These are phyloP conservation scores for Paspalum notatum DNA, from an alignment of 176 grass and related monocot genomes.

Conservation along the genomic window DNA sequence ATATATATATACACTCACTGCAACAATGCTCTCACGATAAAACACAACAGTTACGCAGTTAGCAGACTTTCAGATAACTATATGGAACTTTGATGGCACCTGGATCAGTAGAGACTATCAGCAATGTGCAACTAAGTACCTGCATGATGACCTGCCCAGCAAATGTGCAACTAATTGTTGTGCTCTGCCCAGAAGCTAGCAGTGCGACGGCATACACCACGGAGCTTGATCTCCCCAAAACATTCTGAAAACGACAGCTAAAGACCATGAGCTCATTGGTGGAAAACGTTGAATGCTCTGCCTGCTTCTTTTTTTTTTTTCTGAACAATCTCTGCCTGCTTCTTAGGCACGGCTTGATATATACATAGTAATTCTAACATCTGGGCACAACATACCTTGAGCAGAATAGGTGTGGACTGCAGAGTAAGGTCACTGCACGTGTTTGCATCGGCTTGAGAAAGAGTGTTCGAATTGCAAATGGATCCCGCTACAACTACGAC, in stretches of 20 bases:
- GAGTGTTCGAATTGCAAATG: conserved; percentile 39
- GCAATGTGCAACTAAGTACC: conserved; percentile 27
- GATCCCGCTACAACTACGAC: conserved; percentile 49
- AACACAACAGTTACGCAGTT: too few species aligned
- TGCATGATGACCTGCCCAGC: conserved; percentile 90
- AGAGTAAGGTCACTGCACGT: conserved; percentile 54
- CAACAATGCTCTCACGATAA: too few species aligned
- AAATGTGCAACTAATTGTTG: conserved; percentile 83
- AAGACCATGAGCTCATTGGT: neutral
- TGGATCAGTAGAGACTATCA: neutral
- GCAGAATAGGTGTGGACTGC: conserved; percentile 58
- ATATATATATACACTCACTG: too few species aligned
- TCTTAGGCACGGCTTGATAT: neutral
- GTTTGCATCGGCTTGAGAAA: conserved; percentile 34
- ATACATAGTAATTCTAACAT: too few species aligned
- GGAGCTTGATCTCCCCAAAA: conserved; percentile 68
- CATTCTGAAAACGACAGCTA: conserved; percentile 43
- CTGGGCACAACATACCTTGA: conserved; percentile 39
- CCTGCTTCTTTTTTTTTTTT: too few species aligned
- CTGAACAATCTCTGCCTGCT: too few species aligned
- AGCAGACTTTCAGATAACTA: too few species aligned
- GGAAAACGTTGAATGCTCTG: too few species aligned
- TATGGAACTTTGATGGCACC: neutral
- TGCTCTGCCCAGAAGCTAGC: conserved; percentile 91
- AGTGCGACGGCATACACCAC: conserved; percentile 73